Evolutionary conservation across 176 grass and related monocot species (phyloP).

Genomic region (Hyparrhenia diplandra): DNA sequence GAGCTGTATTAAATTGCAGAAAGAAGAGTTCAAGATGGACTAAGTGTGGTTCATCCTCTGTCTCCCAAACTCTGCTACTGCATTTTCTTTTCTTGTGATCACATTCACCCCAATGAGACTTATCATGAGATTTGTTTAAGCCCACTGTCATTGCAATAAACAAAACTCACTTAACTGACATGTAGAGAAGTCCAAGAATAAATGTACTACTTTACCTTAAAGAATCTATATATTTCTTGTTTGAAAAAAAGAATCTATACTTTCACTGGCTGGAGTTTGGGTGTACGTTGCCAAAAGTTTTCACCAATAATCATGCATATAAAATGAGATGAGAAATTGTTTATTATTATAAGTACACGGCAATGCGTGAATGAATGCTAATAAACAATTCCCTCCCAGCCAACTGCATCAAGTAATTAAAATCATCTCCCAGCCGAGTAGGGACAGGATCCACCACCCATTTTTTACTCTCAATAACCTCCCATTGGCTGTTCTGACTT

Average conservation of each 20-base stretch:
- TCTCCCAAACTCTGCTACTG: neutral
- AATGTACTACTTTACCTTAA: neutral
- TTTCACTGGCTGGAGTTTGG: neutral
- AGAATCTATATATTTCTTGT: neutral
- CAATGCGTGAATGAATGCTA: neutral
- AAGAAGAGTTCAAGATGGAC: neutral
- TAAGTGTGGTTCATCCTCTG: neutral
- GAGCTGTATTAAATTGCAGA: neutral
- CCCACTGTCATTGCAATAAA: neutral
- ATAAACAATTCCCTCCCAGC: constrained; percentile 30
- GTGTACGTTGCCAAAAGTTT: constrained; percentile 12
- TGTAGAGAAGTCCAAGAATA: constrained; percentile 6
- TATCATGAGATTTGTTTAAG: neutral
- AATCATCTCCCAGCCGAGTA: constrained; percentile 14
- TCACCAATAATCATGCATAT: neutral
- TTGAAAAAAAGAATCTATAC: neutral
- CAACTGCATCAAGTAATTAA: constrained; percentile 26
- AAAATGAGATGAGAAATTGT: neutral
- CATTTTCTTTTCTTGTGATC: neutral
- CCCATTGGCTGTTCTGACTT: constrained; percentile 39
- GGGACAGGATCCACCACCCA: constrained; percentile 3
- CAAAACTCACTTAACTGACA: neutral
- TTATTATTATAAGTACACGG: constrained; percentile 5
- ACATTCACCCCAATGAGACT: neutral
- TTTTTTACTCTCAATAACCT: constrained; percentile 33